phyloP scores from a whole-genome alignment of 2,329 filamentous ascomycete genomes.

The Dothistroma septosporum region DNA sequence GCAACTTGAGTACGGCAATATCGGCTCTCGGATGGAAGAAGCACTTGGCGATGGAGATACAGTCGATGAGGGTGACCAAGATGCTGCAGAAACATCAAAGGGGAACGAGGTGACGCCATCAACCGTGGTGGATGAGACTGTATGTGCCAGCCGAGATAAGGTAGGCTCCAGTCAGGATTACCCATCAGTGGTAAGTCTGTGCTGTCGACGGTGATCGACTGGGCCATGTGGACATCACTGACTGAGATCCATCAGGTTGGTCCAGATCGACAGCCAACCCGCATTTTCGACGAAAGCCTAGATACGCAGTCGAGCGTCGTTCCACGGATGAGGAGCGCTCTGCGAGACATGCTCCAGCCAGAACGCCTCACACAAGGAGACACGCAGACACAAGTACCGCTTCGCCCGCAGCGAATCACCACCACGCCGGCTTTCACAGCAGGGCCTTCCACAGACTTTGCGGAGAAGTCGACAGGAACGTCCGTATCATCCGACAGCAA shows the following conservation, averaged over 20 bases:
- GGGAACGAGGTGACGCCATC: slow-evolving; percentile 7
- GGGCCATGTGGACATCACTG: neutral
- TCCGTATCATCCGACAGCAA: neutral
- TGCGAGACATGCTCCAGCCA: slow-evolving; percentile 28
- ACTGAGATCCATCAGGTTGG: neutral
- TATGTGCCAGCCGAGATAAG: neutral
- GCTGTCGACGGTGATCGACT: neutral
- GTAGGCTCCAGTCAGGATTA: neutral
- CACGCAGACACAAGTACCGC: slow-evolving; percentile 27
- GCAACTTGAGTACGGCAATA: slow-evolving; percentile 7
- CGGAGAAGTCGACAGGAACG: neutral
- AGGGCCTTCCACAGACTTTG: neutral
- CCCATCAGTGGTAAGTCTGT: neutral
- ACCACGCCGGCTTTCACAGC: neutral
- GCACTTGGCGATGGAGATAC: slow-evolving; percentile 2
- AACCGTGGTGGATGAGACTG: neutral
- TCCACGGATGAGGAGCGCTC: slow-evolving; percentile 23
- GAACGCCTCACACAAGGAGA: slow-evolving; percentile 33
- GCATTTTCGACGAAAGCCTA: slow-evolving; percentile 9
- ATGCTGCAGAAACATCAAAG: slow-evolving; percentile 5
- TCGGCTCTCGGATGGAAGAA: neutral
- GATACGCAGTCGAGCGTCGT: slow-evolving; percentile 25
- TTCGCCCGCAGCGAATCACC: neutral
- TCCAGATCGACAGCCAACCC: neutral
- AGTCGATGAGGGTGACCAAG: neutral